Conservation (phyloP, 139 green algal genomes). For the Bryopsis sp. region DNA sequence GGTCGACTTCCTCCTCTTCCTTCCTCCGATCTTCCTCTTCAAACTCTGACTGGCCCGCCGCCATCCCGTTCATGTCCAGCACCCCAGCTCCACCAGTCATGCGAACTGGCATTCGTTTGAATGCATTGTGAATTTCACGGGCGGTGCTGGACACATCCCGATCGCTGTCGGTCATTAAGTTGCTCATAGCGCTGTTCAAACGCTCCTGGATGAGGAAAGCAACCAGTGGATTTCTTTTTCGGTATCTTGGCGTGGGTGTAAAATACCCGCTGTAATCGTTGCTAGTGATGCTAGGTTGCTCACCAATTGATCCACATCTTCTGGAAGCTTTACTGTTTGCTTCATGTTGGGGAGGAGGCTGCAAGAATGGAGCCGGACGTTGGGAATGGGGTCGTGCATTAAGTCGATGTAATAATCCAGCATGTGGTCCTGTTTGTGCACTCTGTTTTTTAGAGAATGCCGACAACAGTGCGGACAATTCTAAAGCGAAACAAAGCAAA, state of each 20-base stretch:
- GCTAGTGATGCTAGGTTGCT: background rate
- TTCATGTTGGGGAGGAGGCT: conserved; percentile 48
- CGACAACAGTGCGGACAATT: background rate
- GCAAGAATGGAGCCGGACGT: conserved; percentile 43
- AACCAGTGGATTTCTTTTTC: background rate
- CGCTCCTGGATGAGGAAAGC: conserved; percentile 37
- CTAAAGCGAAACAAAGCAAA: background rate
- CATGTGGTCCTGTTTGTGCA: conserved; percentile 11
- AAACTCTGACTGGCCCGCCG: conserved; percentile 18
- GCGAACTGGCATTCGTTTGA: conserved; percentile 56
- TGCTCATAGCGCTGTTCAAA: conserved; percentile 64
- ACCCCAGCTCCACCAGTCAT: conserved; percentile 43
- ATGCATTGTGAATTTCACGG: conserved; percentile 43
- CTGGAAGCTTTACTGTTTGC: conserved; percentile 46
- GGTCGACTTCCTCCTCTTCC: conserved; percentile 37
- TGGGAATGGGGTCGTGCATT: conserved; percentile 51
- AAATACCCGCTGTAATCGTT: background rate
- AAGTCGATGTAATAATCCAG: conserved; percentile 41
- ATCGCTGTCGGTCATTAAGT: conserved; percentile 64
- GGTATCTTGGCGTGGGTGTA: no score
- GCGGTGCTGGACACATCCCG: conserved; percentile 43
- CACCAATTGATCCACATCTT: conserved; percentile 55
- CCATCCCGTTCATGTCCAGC: conserved; percentile 32
- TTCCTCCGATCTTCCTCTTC: conserved; percentile 36
- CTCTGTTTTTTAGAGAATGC: conserved; percentile 7